Evolutionary conservation across 2,329 filamentous ascomycete species (phyloP).

Genomic region (Chrysoporthe austroafricana): DNA sequence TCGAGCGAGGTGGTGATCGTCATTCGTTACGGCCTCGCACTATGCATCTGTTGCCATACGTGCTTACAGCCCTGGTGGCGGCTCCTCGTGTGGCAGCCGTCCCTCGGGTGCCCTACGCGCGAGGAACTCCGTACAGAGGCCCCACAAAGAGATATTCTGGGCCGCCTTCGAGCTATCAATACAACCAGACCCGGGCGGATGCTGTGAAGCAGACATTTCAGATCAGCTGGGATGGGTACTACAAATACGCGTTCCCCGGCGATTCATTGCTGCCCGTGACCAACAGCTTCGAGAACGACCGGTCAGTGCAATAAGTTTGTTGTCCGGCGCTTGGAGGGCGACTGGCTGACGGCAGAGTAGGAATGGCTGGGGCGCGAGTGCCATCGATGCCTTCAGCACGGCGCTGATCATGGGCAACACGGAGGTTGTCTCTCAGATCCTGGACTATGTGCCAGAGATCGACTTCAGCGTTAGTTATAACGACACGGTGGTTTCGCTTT

Average conservation of each 20-base stretch:
- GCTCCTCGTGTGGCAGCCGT: slow-evolving; percentile 28
- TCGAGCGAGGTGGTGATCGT: not conserved
- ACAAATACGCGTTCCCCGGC: slow-evolving; percentile 73
- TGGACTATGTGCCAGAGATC: slow-evolving; percentile 71
- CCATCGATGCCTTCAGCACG: slow-evolving; percentile 79
- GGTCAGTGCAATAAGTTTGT: slow-evolving; percentile 50
- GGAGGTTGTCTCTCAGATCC: slow-evolving; percentile 69
- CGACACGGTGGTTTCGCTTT: slow-evolving; percentile 69
- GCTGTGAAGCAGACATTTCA: slow-evolving; percentile 72
- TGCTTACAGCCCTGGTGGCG: slow-evolving; percentile 16
- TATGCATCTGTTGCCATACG: slow-evolving; percentile 22
- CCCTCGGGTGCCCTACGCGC: slow-evolving; percentile 14
- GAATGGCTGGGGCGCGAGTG: slow-evolving; percentile 84
- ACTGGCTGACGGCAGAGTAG: slow-evolving; percentile 47
- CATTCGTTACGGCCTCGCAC: slow-evolving; percentile 30
- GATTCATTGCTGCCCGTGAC: slow-evolving; percentile 74
- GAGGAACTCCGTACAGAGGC: not conserved
- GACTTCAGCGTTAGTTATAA: slow-evolving; percentile 55
- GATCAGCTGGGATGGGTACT: slow-evolving; percentile 74
- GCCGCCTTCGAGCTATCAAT: slow-evolving; percentile 30
- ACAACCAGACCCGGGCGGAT: slow-evolving; percentile 51
- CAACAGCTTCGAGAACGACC: slow-evolving; percentile 68
- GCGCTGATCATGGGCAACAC: slow-evolving; percentile 76
- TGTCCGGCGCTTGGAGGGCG: not conserved
- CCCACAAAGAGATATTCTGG: slow-evolving; percentile 23